phyloP scores from a whole-genome alignment of 768 basidiomycete species.

The Clitopilus passeckerianus region DNA sequence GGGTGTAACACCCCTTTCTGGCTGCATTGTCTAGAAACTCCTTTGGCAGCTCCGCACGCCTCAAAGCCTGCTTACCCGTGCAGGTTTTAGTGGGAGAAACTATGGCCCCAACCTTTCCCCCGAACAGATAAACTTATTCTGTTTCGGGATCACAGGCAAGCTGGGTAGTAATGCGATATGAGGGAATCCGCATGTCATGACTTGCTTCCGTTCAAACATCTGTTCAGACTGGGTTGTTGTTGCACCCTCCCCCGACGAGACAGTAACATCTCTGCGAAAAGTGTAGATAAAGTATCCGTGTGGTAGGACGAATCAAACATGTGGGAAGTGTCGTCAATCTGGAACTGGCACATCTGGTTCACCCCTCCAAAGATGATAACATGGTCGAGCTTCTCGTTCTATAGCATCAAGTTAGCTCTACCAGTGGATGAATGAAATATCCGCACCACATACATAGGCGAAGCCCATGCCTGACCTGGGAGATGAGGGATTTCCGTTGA shows the following conservation, averaged over 20 bases:
- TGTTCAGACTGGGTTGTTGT: constrained; percentile 5
- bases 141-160: constrained; percentile 26
- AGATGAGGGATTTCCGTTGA: neutral
- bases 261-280: too few species aligned
- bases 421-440: neutral
- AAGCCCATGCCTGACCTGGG: neutral
- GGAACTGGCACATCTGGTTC: constrained; percentile 16
- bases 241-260: too few species aligned
- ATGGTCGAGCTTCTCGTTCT: constrained; percentile 28
- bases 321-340: constrained; percentile 6
- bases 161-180: constrained; percentile 26
- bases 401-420: neutral
- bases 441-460: neutral
- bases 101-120: constrained; percentile 32
- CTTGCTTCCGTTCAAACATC: too few species aligned
- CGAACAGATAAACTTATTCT: constrained; percentile 30
- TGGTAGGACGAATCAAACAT: too few species aligned
- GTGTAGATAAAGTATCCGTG: too few species aligned
- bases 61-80: neutral
- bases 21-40: neutral
- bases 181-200: constrained; percentile 24
- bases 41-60: neutral
- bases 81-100: constrained; percentile 19
- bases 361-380: constrained; percentile 34
- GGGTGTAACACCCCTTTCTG: too few species aligned